These are phyloP conservation scores for Straminergon stramineum DNA, from an alignment of 225 moss, liverwort and hornwort genomes.

Conservation along the genomic window DNA sequence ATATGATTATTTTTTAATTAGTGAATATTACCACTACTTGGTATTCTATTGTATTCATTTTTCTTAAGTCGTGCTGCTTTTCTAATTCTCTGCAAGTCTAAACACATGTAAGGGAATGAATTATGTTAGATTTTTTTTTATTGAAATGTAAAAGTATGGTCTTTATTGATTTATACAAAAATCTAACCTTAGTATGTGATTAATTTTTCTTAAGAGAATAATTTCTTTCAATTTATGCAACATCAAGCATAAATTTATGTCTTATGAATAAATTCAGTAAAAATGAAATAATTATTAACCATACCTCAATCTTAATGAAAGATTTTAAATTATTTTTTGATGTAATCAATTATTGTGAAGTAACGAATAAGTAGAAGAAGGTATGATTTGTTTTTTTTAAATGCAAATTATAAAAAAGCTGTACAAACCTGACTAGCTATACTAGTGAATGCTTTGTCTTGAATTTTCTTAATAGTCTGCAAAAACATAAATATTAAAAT, in stretches of 20 bases:
- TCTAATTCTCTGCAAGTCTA: slow-evolving; percentile 39
- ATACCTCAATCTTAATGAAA: background rate
- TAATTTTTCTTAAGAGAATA: background rate
- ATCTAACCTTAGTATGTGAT: too few species aligned
- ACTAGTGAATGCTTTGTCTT: slow-evolving; percentile 1
- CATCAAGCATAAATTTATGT: background rate
- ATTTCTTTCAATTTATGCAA: background rate
- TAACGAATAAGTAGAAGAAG: too few species aligned
- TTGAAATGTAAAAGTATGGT: background rate
- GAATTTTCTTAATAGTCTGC: slow-evolving; percentile 2
- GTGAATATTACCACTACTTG: background rate
- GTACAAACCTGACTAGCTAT: slow-evolving; percentile 26
- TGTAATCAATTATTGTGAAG: background rate
- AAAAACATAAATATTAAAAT: too few species aligned
- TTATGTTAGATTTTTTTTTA: background rate
- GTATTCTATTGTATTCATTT: background rate
- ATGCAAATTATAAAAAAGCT: background rate
- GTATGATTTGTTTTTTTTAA: background rate
- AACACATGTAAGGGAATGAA: background rate
- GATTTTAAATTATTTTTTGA: too few species aligned
- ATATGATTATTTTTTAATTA: too few species aligned
- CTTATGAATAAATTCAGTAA: too few species aligned
- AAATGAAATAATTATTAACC: background rate
- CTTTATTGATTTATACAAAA: too few species aligned
- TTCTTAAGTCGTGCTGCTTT: slow-evolving; percentile 12